Percentiles rank a stretch among this genome's conserved stretches.
These are phyloP conservation scores for Flagelloscypha sp. DNA, from an alignment of 768 basidiomycete species.

Conservation along the genomic window DNA sequence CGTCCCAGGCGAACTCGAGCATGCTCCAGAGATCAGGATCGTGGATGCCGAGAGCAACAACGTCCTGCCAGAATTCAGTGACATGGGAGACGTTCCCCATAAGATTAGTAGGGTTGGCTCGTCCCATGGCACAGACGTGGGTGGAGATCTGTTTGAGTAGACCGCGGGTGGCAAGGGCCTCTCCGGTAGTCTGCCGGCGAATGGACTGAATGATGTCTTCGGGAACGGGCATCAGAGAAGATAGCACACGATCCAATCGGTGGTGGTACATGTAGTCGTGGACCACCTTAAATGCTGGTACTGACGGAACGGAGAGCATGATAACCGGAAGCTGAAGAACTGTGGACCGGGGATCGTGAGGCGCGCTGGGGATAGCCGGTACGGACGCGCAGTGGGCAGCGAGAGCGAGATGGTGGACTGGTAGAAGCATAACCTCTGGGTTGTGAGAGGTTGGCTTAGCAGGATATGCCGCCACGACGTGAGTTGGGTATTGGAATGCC, in stretches of 20 bases:
- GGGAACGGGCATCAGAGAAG: constrained; percentile 54
- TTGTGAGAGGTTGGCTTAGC: too few species aligned
- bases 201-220: constrained; percentile 34
- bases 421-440: constrained; percentile 26
- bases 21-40: constrained; percentile 72
- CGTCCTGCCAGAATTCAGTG: constrained; percentile 76
- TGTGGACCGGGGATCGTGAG: constrained; percentile 35
- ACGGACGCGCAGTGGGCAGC: constrained; percentile 31
- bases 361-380: constrained; percentile 21
- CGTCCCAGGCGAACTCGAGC: constrained; percentile 74
- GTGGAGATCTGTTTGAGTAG: constrained; percentile 48
- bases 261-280: constrained; percentile 65
- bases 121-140: constrained; percentile 41
- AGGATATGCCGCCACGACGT: constrained; percentile 54
- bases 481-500: constrained; percentile 38
- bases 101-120: constrained; percentile 34
- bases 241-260: constrained; percentile 49
- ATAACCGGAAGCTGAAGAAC: constrained; percentile 60
- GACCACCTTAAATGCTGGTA: constrained; percentile 57
- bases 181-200: constrained; percentile 33
- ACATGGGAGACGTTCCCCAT: constrained; percentile 57
- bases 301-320: constrained; percentile 62
- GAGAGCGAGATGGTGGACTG: constrained; percentile 36
- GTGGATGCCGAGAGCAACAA: constrained; percentile 62
- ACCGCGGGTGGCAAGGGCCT: constrained; percentile 37